Base-by-base conservation (phyloP, 768 basidiomycete genomes). In the Mycena epipterygia region DNA sequence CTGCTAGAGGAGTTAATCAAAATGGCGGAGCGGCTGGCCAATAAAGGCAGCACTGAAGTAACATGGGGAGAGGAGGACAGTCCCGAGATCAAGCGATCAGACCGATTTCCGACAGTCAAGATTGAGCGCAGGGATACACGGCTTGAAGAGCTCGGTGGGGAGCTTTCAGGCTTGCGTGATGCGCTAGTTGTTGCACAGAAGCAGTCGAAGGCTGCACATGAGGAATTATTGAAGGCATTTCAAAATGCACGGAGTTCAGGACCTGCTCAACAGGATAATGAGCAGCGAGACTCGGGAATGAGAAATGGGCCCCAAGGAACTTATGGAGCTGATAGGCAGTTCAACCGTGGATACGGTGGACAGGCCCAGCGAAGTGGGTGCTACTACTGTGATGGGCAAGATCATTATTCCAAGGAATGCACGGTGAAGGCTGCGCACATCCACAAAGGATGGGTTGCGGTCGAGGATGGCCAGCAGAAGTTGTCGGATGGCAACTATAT, bases 1-100 rank as follows among this genome's bases (percentile, higher is more conserved):
- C 32, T 56, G 3, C 33, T 69, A 6, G 52, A 62, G 8, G 68
- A 69, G 11, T 39, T 69, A 19, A 64, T 69, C 35, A 56, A 63
- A n/a, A 69, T 69, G 68, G 68, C 68, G 12, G 68, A 69, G 41
- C 37, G 61, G 0, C 25, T 69, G 7, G 60, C 68, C 8, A 46
- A 27, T 29, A 63, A 35, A 39, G 68, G 53, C 3, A 46, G 35
- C 2, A 42, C 61, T 0, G 61, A 69, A 3, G 25, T 19, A 3
- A 39, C 52, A 0, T 41, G 42, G 46, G 66, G 48, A 21, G 51
- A 55, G 12, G 39, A 37, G 1, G 60, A 49, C 19, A 32, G 2
- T n/a, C 21, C 51, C 3, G 53, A 55, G 9, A n/a, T n/a, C n/a
- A n/a, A n/a, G n/a, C n/a, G n/a, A n/a, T n/a, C n/a, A n/a, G n/a